phyloP scores from a whole-genome alignment of 2,329 filamentous ascomycete species.

The Biscogniauxia mediterranea region DNA sequence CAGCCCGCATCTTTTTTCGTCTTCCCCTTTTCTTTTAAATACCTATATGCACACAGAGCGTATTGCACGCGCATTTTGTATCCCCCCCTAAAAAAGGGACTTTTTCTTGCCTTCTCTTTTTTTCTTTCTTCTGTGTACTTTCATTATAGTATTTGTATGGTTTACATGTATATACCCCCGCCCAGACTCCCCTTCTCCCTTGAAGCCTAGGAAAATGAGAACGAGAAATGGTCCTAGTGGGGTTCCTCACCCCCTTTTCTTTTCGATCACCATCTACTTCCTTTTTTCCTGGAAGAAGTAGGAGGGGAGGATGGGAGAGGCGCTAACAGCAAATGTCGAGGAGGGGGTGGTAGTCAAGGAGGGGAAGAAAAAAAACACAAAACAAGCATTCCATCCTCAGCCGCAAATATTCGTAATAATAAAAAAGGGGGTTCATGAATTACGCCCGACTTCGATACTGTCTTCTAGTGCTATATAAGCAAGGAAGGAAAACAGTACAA shows the following conservation, averaged over 20 bases:
- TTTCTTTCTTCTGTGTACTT: background rate
- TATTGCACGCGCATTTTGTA: background rate
- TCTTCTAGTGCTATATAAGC: background rate
- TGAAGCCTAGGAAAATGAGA: background rate
- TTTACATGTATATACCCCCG: background rate
- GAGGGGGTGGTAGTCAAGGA: too few relatives aligned
- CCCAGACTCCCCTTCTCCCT: background rate
- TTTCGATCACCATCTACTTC: too few relatives aligned
- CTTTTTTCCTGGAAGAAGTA: too few relatives aligned
- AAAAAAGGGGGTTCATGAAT: too few relatives aligned
- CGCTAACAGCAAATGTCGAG: too few relatives aligned
- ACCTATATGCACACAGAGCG: background rate
- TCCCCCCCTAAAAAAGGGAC: background rate
- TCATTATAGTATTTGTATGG: background rate
- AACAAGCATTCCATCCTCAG: too few relatives aligned
- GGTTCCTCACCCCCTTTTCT: too few relatives aligned
- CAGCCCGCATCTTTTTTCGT: background rate
- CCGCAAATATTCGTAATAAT: too few relatives aligned
- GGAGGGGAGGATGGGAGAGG: too few relatives aligned
- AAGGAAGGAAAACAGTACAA: slow-evolving; percentile 4
- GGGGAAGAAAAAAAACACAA: too few relatives aligned
- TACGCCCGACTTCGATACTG: background rate
- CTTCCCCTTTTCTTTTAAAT: background rate
- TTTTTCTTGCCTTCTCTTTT: background rate
- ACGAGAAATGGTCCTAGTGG: background rate